Evolutionary conservation across 306 rosid genomes (phyloP).

Genomic region (Potentilla sterilis): DNA sequence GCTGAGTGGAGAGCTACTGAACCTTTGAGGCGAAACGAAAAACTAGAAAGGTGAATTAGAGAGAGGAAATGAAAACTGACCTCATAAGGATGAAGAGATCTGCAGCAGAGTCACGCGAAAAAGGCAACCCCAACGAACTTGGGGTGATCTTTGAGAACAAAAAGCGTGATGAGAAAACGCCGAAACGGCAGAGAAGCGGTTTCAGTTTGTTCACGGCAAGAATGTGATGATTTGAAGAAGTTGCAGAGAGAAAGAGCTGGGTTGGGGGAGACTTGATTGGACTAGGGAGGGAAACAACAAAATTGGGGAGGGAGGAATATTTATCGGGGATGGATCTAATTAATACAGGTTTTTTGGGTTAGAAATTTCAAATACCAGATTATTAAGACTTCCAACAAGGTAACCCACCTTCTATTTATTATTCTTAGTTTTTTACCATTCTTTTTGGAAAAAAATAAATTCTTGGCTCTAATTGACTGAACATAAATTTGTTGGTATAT

Average conservation of each 20-base stretch:
- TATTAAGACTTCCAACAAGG: neutral
- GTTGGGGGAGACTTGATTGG: slow-evolving; percentile 1
- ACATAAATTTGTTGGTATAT: neutral
- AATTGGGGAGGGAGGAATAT: neutral
- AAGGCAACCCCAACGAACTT: neutral
- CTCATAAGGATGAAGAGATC: slow-evolving; percentile 54
- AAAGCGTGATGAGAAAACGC: slow-evolving; percentile 6
- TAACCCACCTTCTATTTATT: neutral
- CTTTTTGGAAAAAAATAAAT: neutral
- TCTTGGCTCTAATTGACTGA: neutral
- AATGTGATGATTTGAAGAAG: neutral
- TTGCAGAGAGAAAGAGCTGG: neutral
- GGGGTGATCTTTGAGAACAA: neutral
- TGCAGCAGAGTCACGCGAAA: slow-evolving; percentile 37
- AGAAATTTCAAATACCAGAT: neutral
- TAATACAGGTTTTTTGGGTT: neutral
- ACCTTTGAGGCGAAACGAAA: neutral
- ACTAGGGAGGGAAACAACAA: slow-evolving; percentile 15
- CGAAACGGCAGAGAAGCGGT: neutral
- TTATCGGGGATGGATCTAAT: neutral
- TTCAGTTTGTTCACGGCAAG: slow-evolving; percentile 6
- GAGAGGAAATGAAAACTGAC: slow-evolving; percentile 19
- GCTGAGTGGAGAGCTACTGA: neutral
- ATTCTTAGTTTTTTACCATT: neutral
- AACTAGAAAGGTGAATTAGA: neutral